phyloP scores from a whole-genome alignment of 2,329 filamentous ascomycete species.

The Hypoxylon sp. region DNA sequence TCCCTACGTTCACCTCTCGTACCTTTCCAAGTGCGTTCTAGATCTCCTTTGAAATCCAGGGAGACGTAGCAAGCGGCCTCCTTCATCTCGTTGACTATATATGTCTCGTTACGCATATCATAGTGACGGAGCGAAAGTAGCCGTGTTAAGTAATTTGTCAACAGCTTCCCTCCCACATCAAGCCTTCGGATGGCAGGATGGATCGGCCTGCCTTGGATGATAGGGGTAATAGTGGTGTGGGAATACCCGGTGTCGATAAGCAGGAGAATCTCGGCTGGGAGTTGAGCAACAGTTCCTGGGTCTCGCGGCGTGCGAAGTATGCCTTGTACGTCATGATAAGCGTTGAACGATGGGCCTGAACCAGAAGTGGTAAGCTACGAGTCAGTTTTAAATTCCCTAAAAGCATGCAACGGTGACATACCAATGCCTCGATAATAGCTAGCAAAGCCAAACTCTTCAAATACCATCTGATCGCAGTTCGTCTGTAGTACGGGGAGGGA shows the following conservation, averaged over 20 bases:
- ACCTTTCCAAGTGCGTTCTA: slow-evolving; percentile 89
- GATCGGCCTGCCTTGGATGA: slow-evolving; percentile 84
- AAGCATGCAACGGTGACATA: slow-evolving; percentile 52
- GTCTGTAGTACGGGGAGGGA: slow-evolving; percentile 83
- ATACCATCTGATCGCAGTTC: slow-evolving; percentile 96
- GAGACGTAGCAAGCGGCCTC: slow-evolving; percentile 89
- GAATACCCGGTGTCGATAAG: slow-evolving; percentile 94
- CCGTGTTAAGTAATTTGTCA: slow-evolving; percentile 94
- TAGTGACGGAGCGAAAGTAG: slow-evolving; percentile 92
- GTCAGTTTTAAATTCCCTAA: background rate
- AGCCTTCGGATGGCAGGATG: slow-evolving; percentile 87
- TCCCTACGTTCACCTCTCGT: slow-evolving; percentile 71
- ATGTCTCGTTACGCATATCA: slow-evolving; percentile 93
- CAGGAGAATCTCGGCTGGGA: slow-evolving; percentile 84
- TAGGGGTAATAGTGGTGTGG: slow-evolving; percentile 89
- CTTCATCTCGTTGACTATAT: slow-evolving; percentile 97
- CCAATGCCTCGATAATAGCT: slow-evolving; percentile 85
- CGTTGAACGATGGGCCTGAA: slow-evolving; percentile 80
- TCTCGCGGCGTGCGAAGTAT: slow-evolving; percentile 74
- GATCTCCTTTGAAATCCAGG: slow-evolving; percentile 79
- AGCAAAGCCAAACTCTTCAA: slow-evolving; percentile 96
- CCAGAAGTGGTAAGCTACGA: slow-evolving; percentile 19
- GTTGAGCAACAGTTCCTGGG: slow-evolving; percentile 58
- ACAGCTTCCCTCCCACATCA: slow-evolving; percentile 90
- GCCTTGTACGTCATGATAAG: slow-evolving; percentile 82